Percentiles rank a stretch among this genome's conserved stretches.
Evolutionary conservation across 139 green algal species (phyloP).

Genomic region (Closterium sp.): DNA sequence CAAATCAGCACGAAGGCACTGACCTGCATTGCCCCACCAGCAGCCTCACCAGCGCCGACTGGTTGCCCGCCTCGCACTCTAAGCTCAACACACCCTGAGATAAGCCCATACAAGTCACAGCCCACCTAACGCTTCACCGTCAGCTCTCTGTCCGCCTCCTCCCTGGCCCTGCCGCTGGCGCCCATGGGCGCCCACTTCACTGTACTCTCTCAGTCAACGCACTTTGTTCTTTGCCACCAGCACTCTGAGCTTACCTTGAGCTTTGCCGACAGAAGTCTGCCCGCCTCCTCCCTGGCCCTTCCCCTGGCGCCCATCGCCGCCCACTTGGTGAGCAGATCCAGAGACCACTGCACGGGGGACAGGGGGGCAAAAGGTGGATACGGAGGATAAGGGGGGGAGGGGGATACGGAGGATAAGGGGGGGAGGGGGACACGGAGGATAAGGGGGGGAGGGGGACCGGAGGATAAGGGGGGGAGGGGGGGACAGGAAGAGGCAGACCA

Average conservation of each 20-base stretch:
- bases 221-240: neutral
- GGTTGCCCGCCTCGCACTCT: neutral
- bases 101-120: neutral
- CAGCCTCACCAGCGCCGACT: conserved; percentile 18
- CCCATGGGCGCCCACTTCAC: conserved; percentile 13
- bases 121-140: neutral
- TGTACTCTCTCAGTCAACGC: too few species aligned
- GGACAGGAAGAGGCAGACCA: neutral
- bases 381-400: neutral
- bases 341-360: conserved; percentile 18
- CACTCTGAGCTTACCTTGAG: conserved; percentile 7
- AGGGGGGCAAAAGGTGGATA: neutral
- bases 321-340: conserved; percentile 31
- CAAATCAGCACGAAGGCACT: too few species aligned
- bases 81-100: neutral
- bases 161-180: neutral
- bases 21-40: neutral
- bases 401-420: neutral
- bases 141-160: conserved; percentile 9
- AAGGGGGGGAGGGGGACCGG: neutral
- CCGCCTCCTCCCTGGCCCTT: conserved; percentile 16
- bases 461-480: neutral
- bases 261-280: neutral
- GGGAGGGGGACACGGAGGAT: neutral
- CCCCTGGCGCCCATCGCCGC: conserved; percentile 15